phyloP scores from a whole-genome alignment of 1,139 yeast species.

The Lodderomyces theae region DNA sequence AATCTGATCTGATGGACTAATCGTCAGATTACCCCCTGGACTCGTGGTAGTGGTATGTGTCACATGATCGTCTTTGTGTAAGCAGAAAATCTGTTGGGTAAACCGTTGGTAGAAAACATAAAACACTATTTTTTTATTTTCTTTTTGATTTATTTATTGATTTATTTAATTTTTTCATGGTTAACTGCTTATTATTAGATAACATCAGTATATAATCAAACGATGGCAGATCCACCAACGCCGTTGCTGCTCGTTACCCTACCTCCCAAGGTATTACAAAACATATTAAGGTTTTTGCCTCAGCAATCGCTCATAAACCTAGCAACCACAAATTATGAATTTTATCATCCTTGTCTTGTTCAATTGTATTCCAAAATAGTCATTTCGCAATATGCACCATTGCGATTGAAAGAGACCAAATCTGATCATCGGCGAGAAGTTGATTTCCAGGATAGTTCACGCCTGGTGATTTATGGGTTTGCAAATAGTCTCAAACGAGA shows the following conservation, averaged over 20 bases:
- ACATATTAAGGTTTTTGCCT: slow-evolving; percentile 27
- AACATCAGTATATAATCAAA: too few species aligned
- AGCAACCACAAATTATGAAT: slow-evolving; percentile 35
- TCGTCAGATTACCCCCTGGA: too few species aligned
- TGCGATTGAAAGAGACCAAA: slow-evolving; percentile 11
- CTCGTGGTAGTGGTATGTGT: too few species aligned
- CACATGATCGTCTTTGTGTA: too few species aligned
- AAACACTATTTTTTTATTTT: too few species aligned
- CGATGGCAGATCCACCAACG: not conserved
- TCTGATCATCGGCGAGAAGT: slow-evolving; percentile 14
- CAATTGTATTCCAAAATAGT: slow-evolving; percentile 30
- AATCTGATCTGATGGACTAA: too few species aligned
- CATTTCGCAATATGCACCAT: slow-evolving; percentile 25
- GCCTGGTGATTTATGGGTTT: slow-evolving; percentile 27
- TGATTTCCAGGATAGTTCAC: slow-evolving; percentile 25
- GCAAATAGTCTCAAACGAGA: slow-evolving; percentile 8
- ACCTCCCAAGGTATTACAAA: not conserved
- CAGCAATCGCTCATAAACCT: slow-evolving; percentile 35
- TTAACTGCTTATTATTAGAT: too few species aligned
- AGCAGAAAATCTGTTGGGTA: too few species aligned
- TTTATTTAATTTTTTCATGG: too few species aligned
- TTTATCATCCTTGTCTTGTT: slow-evolving; percentile 34
- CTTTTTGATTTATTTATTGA: too few species aligned
- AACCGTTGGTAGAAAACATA: too few species aligned
- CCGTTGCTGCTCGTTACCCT: not conserved